A percentile compares a stretch with the other conserved stretches of the same genome.
Conservation (phyloP, 345 rosid species). For the Kernera saxatilis region DNA sequence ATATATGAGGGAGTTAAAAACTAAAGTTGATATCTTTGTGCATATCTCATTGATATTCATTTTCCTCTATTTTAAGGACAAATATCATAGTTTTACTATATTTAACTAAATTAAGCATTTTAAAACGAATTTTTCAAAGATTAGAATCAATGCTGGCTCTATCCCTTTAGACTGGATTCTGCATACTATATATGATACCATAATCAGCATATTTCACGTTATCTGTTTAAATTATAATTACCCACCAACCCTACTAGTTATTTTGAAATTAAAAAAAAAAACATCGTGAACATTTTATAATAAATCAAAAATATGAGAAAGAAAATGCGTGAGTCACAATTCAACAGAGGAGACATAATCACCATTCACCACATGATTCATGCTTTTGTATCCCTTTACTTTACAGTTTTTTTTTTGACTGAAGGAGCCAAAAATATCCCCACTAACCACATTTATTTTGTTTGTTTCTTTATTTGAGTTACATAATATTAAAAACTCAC, state of each 20-base stretch:
- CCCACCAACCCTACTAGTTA: too few species aligned
- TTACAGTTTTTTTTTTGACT: not conserved
- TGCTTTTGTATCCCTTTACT: not conserved
- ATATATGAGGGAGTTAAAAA: not conserved
- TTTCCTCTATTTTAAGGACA: not conserved
- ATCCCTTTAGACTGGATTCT: not conserved
- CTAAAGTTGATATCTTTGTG: not conserved
- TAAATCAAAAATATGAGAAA: not conserved
- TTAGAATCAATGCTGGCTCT: not conserved
- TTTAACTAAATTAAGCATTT: not conserved
- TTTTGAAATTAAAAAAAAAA: not conserved
- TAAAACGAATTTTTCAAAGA: not conserved
- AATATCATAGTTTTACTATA: not conserved
- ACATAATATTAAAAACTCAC: not conserved
- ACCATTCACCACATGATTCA: slow-evolving; percentile 17
- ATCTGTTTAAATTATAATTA: not conserved
- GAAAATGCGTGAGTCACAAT: slow-evolving; percentile 1
- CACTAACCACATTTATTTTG: not conserved
- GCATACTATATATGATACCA: not conserved
- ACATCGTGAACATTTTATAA: not conserved
- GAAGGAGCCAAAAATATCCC: not conserved
- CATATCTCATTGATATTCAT: not conserved
- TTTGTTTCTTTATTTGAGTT: not conserved
- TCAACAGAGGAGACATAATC: not conserved
- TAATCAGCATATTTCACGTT: not conserved